A percentile compares a stretch with the other conserved stretches of the same genome.
phyloP scores from a whole-genome alignment of 2,329 filamentous ascomycete species.

The Colletotrichum agaves region DNA sequence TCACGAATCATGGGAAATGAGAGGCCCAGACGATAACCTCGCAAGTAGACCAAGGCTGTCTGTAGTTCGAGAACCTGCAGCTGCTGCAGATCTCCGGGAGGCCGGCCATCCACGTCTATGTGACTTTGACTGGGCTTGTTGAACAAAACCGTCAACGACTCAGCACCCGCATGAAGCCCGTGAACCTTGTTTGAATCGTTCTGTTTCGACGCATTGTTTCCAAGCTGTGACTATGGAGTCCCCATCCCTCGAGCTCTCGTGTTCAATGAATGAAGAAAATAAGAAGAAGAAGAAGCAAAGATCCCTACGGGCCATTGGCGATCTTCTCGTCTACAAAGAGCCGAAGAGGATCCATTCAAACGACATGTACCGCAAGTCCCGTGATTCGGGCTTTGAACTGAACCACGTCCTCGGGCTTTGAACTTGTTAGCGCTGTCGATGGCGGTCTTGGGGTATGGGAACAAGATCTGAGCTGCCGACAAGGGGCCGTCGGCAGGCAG shows the following conservation, averaged over 20 bases:
- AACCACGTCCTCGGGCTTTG: constrained; percentile 26
- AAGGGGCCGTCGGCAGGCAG: background rate
- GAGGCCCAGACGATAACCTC: background rate
- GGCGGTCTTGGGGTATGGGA: background rate
- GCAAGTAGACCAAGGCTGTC: background rate
- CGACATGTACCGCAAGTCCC: constrained; percentile 11
- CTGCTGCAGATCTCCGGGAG: constrained; percentile 24
- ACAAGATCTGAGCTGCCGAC: constrained; percentile 1
- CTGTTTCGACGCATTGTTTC: constrained; percentile 30
- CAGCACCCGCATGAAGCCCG: constrained; percentile 19
- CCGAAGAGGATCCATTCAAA: background rate
- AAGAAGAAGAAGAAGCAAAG: background rate
- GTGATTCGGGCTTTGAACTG: constrained; percentile 28
- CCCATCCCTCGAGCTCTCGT: background rate
- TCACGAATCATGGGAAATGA: constrained; percentile 23
- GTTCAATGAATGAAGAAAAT: background rate
- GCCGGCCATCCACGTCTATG: constrained; percentile 27
- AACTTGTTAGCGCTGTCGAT: constrained; percentile 31
- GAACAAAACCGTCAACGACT: constrained; percentile 19
- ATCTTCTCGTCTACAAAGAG: background rate
- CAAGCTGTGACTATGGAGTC: background rate
- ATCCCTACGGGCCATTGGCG: constrained; percentile 2
- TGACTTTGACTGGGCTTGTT: constrained; percentile 21
- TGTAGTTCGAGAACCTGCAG: constrained; percentile 12
- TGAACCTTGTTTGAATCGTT: constrained; percentile 6